A percentile compares a stretch with the other conserved stretches of the same genome.
Evolutionary conservation across 345 rosid genomes (phyloP).

Genomic region (Bretschneidera sinensis): DNA sequence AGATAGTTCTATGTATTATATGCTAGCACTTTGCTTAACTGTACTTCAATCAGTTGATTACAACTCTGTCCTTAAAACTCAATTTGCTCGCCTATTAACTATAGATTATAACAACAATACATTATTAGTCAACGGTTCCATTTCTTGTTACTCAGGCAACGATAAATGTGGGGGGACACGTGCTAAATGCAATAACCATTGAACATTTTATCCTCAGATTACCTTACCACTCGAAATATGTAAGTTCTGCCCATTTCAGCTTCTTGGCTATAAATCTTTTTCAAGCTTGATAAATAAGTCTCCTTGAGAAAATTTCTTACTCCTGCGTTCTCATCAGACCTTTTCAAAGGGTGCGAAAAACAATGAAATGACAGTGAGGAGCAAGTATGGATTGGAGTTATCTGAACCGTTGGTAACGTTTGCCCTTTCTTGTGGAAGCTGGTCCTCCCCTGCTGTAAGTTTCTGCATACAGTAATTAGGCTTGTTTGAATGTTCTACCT

Average conservation of each 20-base stretch:
- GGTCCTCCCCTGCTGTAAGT: conserved; percentile 98
- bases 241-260: conserved; percentile 28
- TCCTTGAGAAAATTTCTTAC: conserved; percentile 13
- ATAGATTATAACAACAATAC: neutral
- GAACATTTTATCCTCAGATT: conserved; percentile 82
- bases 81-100: neutral
- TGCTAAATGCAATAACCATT: conserved; percentile 58
- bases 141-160: conserved; percentile 46
- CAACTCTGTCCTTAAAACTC: neutral
- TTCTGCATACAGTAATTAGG: neutral
- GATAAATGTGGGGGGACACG: conserved; percentile 69
- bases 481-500: conserved; percentile 3
- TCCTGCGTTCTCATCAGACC: conserved; percentile 23
- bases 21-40: conserved; percentile 1
- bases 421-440: conserved; percentile 86
- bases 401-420: conserved; percentile 83
- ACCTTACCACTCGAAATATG: conserved; percentile 67
- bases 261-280: conserved; percentile 12
- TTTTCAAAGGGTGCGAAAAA: conserved; percentile 46
- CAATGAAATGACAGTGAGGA: conserved; percentile 54
- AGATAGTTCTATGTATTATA: neutral
- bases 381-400: conserved; percentile 61
- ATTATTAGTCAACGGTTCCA: neutral
- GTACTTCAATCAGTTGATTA: neutral
- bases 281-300: neutral